Evolutionary conservation across 352 stramenopile genomes (phyloP).

Genomic region (Pythium aristosporum): DNA sequence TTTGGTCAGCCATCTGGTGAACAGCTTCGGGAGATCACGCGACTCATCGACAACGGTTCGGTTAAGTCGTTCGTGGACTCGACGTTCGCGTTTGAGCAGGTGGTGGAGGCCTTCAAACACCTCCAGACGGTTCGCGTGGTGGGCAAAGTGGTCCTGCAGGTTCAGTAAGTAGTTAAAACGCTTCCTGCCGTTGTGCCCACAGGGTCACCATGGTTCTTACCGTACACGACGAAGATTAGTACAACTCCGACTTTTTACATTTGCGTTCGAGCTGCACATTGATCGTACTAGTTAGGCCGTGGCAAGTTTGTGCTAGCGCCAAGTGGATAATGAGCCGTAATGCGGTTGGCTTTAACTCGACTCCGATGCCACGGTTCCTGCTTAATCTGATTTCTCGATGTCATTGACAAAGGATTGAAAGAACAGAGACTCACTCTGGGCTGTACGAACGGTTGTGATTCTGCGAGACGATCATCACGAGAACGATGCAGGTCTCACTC

Average conservation of each 20-base stretch:
- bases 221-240: too few relatives aligned
- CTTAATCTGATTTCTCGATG: neutral
- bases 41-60: conserved; percentile 36
- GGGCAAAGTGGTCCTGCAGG: conserved; percentile 18
- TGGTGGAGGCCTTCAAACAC: conserved; percentile 38
- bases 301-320: too few relatives aligned
- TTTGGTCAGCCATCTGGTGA: conserved; percentile 17
- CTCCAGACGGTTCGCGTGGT: conserved; percentile 39
- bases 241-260: too few relatives aligned
- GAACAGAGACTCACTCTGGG: conserved; percentile 2
- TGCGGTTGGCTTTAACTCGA: too few relatives aligned
- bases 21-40: conserved; percentile 35
- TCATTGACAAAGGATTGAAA: conserved; percentile 15
- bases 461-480: conserved; percentile 2
- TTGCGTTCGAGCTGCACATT: too few relatives aligned
- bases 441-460: neutral
- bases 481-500: neutral
- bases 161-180: neutral
- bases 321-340: too few relatives aligned
- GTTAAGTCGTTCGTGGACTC: conserved; percentile 33
- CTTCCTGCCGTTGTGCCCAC: too few relatives aligned
- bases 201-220: too few relatives aligned
- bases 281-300: too few relatives aligned
- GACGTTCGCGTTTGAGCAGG: conserved; percentile 41
- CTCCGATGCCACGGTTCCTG: too few relatives aligned